Evolutionary conservation across 2,329 filamentous ascomycete genomes (phyloP).

Genomic region (Colletotrichum incanum): DNA sequence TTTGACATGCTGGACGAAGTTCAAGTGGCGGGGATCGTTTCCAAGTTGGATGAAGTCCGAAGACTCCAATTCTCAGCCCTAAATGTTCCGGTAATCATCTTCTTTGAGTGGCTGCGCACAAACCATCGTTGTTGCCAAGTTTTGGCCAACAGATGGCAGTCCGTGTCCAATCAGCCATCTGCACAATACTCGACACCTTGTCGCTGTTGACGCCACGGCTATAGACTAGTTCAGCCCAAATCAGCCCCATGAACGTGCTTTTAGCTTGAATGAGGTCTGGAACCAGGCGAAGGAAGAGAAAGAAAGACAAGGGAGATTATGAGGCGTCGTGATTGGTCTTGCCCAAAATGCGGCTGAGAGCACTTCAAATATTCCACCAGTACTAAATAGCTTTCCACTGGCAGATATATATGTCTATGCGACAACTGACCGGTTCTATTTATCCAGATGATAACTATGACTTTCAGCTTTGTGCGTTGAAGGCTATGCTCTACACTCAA

Average conservation of each 20-base stretch:
- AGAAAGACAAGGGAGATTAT: slow-evolving; percentile 17
- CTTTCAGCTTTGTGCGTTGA: not conserved
- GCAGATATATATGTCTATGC: not conserved
- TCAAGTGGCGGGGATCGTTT: not conserved
- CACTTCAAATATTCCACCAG: slow-evolving; percentile 24
- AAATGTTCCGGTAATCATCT: not conserved
- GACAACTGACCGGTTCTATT: not conserved
- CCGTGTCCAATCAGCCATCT: not conserved
- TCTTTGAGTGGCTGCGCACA: not conserved
- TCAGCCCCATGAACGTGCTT: not conserved
- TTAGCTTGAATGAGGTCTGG: not conserved
- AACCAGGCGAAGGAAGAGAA: not conserved
- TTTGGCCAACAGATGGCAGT: not conserved
- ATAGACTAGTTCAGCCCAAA: not conserved
- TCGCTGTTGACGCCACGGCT: not conserved
- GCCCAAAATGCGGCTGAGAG: slow-evolving; percentile 15
- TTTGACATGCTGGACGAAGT: not conserved
- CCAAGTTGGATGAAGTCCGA: not conserved
- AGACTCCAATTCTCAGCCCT: not conserved
- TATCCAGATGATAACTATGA: not conserved
- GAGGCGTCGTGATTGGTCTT: slow-evolving; percentile 27
- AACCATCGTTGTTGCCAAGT: not conserved
- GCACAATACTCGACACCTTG: not conserved
- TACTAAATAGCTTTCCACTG: slow-evolving; percentile 13
- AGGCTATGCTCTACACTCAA: not conserved